Base-by-base conservation (phyloP, 1,284 basidiomycete genomes). In the Xerocomus amazonicus region DNA sequence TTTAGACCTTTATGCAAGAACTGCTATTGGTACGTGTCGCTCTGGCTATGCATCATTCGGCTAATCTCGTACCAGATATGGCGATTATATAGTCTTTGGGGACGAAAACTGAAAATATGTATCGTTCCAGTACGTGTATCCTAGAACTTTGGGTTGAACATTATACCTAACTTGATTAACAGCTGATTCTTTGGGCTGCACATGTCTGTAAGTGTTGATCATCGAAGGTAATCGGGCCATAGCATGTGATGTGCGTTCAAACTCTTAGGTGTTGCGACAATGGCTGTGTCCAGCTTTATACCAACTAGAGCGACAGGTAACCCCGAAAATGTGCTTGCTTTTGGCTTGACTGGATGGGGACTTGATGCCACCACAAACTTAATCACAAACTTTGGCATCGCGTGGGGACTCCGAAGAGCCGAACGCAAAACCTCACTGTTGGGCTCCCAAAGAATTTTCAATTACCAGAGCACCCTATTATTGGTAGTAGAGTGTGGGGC, bases 31-130 rank as follows among this genome's bases (percentile, higher is more conserved):
- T n/a, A n/a, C n/a, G n/a, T n/a, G n/a, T n/a, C n/a, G n/a, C n/a
- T n/a, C n/a, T n/a, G n/a, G 19, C 16, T 5, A 16, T 26, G 31
- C 12, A 9, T 45, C 2, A 43, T 19, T 16, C 10, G 16, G 2
- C 35, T 49, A 16, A 51, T 45, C 32, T 4, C 9, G 4, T 5
- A 16, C 51, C 27, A 61, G 59, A 61, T 61, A 31, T 61, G 58
- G 59, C 58, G 57, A 37, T 48, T 59, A 40, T 50, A 57, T 26
- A 40, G 58, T 26, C 47, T 61, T 6, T 61, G 57, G 47, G 50
- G 46, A 35, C 41, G 40, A 6, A 41, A 34, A 26, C 36, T 48
- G n/a, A 51, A 8, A 23, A 27, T 59, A 8, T 61, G 50, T 17
- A 45, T 54, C 31, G 6, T 55, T 35, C 60, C 54, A 13, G 59